phyloP scores from a whole-genome alignment of 2,329 filamentous ascomycete genomes.

The Fusarium secorum region DNA sequence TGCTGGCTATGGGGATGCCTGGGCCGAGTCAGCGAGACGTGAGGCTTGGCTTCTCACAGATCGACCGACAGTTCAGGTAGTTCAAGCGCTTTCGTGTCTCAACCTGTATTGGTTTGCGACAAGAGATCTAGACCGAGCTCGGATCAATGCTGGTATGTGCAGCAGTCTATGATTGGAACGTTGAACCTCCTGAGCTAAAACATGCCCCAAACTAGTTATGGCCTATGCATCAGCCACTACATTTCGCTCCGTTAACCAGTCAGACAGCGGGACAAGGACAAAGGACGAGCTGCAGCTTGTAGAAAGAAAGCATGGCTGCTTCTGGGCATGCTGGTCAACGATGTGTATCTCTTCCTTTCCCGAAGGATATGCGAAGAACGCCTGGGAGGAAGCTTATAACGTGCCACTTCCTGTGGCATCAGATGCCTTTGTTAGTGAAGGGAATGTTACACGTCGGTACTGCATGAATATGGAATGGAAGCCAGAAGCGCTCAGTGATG shows the following conservation, averaged over 20 bases:
- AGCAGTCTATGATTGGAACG: fast-evolving
- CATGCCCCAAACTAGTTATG: not conserved
- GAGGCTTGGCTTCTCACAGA: not conserved
- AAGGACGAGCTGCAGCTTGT: not conserved
- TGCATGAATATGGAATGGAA: not conserved
- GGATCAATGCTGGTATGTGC: not conserved
- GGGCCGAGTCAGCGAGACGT: not conserved
- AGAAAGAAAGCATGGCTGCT: not conserved
- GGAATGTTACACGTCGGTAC: not conserved
- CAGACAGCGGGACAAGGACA: fast-evolving
- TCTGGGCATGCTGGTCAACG: not conserved
- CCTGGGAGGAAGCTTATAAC: not conserved
- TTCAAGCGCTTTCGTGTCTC: not conserved
- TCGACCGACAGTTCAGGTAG: not conserved
- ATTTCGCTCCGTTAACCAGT: not conserved
- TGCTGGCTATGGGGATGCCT: not conserved
- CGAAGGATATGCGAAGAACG: not conserved
- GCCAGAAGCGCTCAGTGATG: fast-evolving
- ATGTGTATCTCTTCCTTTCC: not conserved
- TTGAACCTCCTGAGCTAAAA: not conserved
- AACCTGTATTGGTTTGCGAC: not conserved
- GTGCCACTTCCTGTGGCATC: not conserved
- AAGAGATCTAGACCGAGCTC: not conserved
- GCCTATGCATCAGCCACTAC: not conserved
- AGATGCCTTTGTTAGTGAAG: too few species aligned